These are phyloP conservation scores for Solanum arcanum DNA, from an alignment of 257 asterid genomes.

Conservation along the genomic window DNA sequence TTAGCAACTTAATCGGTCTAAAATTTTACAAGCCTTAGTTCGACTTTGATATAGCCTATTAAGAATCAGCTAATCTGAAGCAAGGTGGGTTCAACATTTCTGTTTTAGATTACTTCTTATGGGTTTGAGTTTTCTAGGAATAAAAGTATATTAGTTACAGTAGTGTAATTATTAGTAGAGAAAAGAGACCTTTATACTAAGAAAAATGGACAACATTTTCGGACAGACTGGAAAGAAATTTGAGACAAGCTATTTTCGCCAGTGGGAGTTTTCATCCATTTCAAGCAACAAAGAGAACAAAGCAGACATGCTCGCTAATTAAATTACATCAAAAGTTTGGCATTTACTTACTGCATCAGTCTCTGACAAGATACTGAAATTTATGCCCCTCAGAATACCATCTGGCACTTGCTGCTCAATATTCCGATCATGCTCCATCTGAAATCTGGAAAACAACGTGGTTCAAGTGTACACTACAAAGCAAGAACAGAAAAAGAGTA, in stretches of 20 bases:
- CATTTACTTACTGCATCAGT: constrained; percentile 69
- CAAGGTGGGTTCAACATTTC: background rate
- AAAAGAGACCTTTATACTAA: background rate
- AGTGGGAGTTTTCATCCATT: background rate
- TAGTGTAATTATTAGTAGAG: background rate
- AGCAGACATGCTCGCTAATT: background rate
- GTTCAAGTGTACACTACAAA: background rate
- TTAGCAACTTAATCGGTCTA: background rate
- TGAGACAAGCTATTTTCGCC: background rate
- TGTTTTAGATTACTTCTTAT: background rate
- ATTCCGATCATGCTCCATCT: constrained; percentile 42
- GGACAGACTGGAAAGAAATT: background rate
- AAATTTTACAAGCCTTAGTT: background rate
- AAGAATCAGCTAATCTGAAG: background rate
- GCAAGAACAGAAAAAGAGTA: background rate
- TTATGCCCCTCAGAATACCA: constrained; percentile 46
- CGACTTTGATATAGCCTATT: background rate
- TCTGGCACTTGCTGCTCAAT: constrained; percentile 32
- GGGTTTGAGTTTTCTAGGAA: background rate
- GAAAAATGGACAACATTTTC: background rate
- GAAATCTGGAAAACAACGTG: background rate
- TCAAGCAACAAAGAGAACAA: background rate
- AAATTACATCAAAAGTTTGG: background rate
- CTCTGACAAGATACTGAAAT: constrained; percentile 49
- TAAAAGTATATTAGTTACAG: background rate